Percentiles rank a stretch among this genome's conserved stretches.
phyloP scores from a whole-genome alignment of 2,329 filamentous ascomycete genomes.

The Fusarium sp. region DNA sequence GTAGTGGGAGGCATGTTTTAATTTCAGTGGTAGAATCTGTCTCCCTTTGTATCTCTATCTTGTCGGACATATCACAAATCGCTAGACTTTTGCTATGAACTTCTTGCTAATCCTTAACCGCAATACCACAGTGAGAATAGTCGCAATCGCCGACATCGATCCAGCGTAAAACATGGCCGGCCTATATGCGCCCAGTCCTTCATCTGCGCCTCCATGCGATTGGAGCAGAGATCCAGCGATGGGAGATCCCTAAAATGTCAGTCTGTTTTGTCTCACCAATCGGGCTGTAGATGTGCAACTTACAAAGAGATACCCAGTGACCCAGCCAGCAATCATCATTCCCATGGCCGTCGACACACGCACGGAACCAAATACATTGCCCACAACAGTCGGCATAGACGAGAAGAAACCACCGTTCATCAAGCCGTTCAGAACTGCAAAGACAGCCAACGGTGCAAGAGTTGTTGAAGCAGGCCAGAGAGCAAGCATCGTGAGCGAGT shows the following conservation, averaged over 20 bases:
- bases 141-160: constrained; percentile 18
- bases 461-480: constrained; percentile 72
- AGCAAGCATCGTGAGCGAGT: constrained; percentile 69
- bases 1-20: neutral
- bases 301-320: constrained; percentile 71
- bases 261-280: rapidly evolving
- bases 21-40: neutral
- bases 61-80: neutral
- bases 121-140: constrained; percentile 14
- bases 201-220: constrained; percentile 65
- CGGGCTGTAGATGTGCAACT: constrained; percentile 30
- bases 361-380: constrained; percentile 69
- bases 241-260: constrained; percentile 62
- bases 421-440: constrained; percentile 71
- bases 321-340: constrained; percentile 73
- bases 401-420: constrained; percentile 75
- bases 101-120: constrained; percentile 32
- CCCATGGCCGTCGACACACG: constrained; percentile 69
- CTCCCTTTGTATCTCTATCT: neutral
- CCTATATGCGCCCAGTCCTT: constrained; percentile 66
- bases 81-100: constrained; percentile 7
- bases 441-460: constrained; percentile 66
- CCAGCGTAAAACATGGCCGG: constrained; percentile 75
- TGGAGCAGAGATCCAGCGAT: constrained; percentile 72
- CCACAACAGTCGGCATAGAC: constrained; percentile 73